These are phyloP conservation scores for Cladosporium phlei DNA, from an alignment of 2,329 filamentous ascomycete genomes.

Conservation along the genomic window DNA sequence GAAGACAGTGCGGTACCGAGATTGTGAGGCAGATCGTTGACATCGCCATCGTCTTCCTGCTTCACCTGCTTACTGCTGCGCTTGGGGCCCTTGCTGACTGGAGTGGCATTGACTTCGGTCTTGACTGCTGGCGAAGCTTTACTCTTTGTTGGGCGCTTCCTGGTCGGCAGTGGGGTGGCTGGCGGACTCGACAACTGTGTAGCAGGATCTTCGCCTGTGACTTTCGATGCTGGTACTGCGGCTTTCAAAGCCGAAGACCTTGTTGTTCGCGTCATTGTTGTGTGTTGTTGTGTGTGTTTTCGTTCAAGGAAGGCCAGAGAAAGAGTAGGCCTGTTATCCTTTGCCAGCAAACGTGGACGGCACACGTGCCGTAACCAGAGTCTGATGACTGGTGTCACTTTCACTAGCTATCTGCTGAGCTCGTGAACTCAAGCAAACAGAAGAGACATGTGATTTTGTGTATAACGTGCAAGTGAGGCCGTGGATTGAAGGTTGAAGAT, in stretches of 20 bases:
- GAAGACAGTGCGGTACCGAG: slow-evolving; percentile 40
- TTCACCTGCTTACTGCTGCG: slow-evolving; percentile 33
- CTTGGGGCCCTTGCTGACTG: slow-evolving; percentile 32
- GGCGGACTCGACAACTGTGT: slow-evolving; percentile 42
- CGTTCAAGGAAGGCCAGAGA: neutral
- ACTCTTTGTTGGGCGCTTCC: slow-evolving; percentile 20
- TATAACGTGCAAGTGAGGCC: too few species aligned
- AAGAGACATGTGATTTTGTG: too few species aligned
- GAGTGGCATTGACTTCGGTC: slow-evolving; percentile 17
- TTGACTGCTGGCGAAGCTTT: slow-evolving; percentile 19
- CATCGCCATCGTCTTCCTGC: slow-evolving; percentile 31
- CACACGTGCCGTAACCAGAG: neutral
- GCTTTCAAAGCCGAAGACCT: slow-evolving; percentile 20
- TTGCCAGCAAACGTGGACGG: too few species aligned
- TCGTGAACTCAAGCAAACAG: too few species aligned
- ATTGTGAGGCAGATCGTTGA: slow-evolving; percentile 53
- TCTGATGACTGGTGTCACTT: neutral
- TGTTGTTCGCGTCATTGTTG: slow-evolving; percentile 25
- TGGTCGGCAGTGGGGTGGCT: slow-evolving; percentile 33
- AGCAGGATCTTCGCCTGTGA: slow-evolving; percentile 21
- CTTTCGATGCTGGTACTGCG: neutral
- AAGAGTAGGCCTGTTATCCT: neutral
- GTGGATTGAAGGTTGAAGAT: too few species aligned
- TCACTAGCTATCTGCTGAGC: too few species aligned
- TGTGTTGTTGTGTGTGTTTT: neutral